Conservation (phyloP, 441 rosid genomes). For the Gossypium armourianum region DNA sequence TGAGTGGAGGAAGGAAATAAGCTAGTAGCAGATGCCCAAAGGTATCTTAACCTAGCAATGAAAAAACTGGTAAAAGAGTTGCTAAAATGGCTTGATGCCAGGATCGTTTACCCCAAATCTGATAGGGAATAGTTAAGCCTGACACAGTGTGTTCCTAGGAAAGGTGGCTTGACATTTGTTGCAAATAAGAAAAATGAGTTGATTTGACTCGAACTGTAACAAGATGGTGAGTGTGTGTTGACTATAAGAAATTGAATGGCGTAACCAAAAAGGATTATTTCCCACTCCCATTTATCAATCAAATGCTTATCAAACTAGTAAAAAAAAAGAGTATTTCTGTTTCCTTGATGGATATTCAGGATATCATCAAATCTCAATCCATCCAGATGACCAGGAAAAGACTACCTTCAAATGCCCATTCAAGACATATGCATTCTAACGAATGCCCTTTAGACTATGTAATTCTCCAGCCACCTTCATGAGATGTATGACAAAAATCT, state of each 20-base stretch:
- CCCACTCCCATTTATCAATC: not conserved
- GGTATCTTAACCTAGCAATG: not conserved
- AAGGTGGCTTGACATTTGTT: not conserved
- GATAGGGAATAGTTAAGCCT: not conserved
- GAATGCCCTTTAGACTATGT: not conserved
- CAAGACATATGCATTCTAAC: not conserved
- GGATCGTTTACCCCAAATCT: not conserved
- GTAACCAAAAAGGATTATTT: not conserved
- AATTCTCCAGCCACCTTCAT: not conserved
- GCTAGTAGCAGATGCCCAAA: not conserved
- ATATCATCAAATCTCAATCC: not conserved
- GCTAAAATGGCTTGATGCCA: not conserved
- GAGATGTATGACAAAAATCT: not conserved
- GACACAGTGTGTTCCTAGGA: not conserved
- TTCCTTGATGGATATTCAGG: not conserved
- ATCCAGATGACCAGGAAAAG: not conserved
- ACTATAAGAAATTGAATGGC: not conserved
- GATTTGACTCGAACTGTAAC: not conserved
- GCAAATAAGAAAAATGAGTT: not conserved
- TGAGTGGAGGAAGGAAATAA: not conserved
- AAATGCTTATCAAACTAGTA: not conserved
- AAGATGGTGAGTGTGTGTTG: not conserved
- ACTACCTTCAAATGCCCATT: not conserved
- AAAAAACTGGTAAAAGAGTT: not conserved
- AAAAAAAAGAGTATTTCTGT: not conserved